Conservation (phyloP, 768 basidiomycete genomes). For the Xerocomellus intermedius region DNA sequence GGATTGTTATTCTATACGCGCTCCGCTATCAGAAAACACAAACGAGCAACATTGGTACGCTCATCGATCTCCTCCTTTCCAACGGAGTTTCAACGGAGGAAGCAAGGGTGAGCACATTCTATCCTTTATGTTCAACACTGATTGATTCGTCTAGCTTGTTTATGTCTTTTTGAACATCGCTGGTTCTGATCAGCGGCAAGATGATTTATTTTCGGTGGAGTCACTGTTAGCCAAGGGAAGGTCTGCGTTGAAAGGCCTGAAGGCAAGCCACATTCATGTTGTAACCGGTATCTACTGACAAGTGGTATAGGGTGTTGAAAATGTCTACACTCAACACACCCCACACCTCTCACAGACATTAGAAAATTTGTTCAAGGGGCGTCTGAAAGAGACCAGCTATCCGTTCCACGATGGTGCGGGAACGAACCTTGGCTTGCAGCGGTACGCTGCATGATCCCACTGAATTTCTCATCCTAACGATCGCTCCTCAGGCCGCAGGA, state of each 20-base stretch:
- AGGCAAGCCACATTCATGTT: slow-evolving; percentile 47
- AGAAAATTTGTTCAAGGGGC: slow-evolving; percentile 83
- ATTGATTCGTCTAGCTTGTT: slow-evolving; percentile 61
- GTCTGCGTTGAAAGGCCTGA: slow-evolving; percentile 92
- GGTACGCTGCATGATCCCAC: slow-evolving; percentile 39
- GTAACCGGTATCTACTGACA: slow-evolving; percentile 3
- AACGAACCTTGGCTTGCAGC: slow-evolving; percentile 66
- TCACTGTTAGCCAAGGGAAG: slow-evolving; percentile 92
- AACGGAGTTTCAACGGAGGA: slow-evolving; percentile 79
- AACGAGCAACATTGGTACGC: slow-evolving; percentile 73
- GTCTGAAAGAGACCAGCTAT: slow-evolving; percentile 83
- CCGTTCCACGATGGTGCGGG: slow-evolving; percentile 81
- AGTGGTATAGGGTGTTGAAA: slow-evolving; percentile 82
- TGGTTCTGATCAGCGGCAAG: slow-evolving; percentile 94
- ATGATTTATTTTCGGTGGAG: slow-evolving; percentile 95
- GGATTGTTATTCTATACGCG: slow-evolving; percentile 88
- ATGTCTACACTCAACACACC: slow-evolving; percentile 96
- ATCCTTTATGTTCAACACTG: slow-evolving; percentile 1
- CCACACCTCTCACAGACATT: slow-evolving; percentile 92
- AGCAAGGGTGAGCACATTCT: slow-evolving; percentile 48
- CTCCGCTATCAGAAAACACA: slow-evolving; percentile 92
- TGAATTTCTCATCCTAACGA: slow-evolving; percentile 1
- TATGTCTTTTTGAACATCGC: slow-evolving; percentile 91
- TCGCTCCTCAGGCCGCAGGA: slow-evolving; percentile 74
- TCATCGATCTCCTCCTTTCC: slow-evolving; percentile 70